Conservation (phyloP, 345 rosid genomes). For the Camelina neglecta region DNA sequence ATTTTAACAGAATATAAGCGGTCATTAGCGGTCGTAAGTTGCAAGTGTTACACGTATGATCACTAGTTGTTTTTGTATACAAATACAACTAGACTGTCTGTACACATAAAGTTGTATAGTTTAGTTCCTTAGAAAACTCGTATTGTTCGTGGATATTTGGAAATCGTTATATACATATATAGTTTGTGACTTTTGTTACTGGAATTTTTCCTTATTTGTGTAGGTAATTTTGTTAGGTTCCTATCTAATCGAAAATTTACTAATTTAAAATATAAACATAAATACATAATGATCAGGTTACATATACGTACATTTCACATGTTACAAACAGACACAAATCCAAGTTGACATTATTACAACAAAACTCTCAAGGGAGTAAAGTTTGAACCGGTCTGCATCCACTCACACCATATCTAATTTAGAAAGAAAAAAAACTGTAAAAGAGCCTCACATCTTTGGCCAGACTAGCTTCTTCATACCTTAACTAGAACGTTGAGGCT, state of each 20-base stretch:
- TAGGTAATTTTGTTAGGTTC: neutral
- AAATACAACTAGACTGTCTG: too few relatives aligned
- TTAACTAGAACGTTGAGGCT: constrained; percentile 8
- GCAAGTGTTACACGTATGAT: neutral
- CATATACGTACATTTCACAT: neutral
- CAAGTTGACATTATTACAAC: constrained; percentile 27
- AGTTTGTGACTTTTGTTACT: neutral
- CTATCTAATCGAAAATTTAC: neutral
- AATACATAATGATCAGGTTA: constrained; percentile 25
- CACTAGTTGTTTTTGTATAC: too few relatives aligned
- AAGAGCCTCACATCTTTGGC: neutral
- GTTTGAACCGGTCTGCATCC: constrained; percentile 29
- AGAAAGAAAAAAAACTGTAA: neutral
- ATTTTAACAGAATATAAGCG: neutral
- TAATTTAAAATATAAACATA: neutral
- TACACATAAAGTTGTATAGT: neutral
- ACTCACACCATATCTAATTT: constrained; percentile 20
- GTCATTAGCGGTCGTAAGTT: too few relatives aligned
- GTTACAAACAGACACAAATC: constrained; percentile 29
- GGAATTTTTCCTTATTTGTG: neutral
- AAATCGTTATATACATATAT: neutral
- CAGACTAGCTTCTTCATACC: constrained; percentile 18
- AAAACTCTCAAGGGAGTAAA: constrained; percentile 25
- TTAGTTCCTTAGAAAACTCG: neutral
- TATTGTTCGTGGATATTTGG: neutral